A percentile compares a stretch with the other conserved stretches of the same genome.
Conservation (phyloP, 2,329 filamentous ascomycete genomes). For the Leptographium flavum region DNA sequence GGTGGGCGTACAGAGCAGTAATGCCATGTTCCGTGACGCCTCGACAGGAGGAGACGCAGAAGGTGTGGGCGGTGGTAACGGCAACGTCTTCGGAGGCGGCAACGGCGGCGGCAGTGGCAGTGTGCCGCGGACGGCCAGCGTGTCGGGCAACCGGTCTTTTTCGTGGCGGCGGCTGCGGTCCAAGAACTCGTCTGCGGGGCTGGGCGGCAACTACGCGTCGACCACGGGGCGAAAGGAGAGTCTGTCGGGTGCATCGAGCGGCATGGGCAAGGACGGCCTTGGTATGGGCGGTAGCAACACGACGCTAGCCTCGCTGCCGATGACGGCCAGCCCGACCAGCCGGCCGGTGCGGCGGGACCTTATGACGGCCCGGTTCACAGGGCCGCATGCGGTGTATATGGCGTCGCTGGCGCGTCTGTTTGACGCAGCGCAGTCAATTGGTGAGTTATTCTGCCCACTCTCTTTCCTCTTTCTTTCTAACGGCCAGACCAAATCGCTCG, state of each 20-base stretch:
- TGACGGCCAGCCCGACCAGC: constrained; percentile 52
- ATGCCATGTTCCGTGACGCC: constrained; percentile 62
- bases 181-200: constrained; percentile 64
- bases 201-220: constrained; percentile 35
- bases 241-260: constrained; percentile 26
- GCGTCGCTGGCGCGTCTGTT: constrained; percentile 76
- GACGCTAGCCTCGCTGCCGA: constrained; percentile 58
- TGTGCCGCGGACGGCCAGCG: constrained; percentile 40
- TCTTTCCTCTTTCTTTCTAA: background rate
- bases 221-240: constrained; percentile 27
- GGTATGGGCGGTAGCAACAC: background rate
- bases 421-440: constrained; percentile 82
- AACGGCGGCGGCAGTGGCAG: constrained; percentile 15
- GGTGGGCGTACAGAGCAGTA: constrained; percentile 66
- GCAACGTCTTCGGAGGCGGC: constrained; percentile 1
- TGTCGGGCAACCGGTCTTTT: constrained; percentile 64
- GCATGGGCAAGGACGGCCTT: background rate
- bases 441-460: constrained; percentile 37
- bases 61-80: background rate
- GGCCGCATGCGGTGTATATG: constrained; percentile 87
- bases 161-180: constrained; percentile 83
- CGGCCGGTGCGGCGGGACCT: constrained; percentile 61
- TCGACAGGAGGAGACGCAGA: constrained; percentile 25
- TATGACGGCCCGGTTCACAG: constrained; percentile 54
- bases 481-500: constrained; percentile 77